A percentile compares a stretch with the other conserved stretches of the same genome.
Conservation (phyloP, 2,329 filamentous ascomycete species). For the Monosporascus sp. region DNA sequence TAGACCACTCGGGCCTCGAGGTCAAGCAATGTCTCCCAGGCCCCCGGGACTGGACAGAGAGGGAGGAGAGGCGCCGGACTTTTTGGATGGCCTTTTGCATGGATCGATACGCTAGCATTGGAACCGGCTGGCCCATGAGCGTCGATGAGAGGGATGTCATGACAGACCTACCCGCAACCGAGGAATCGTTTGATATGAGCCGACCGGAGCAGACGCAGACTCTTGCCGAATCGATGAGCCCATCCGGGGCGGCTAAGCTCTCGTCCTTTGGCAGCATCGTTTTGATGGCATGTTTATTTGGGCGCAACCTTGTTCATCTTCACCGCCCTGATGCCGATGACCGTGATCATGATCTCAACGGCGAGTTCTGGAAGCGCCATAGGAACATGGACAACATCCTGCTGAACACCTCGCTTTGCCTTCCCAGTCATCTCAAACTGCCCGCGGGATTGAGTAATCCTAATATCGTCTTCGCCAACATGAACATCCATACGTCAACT, state of each 20-base stretch:
- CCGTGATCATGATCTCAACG: conserved; percentile 80
- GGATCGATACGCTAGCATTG: conserved; percentile 90
- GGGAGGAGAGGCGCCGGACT: conserved; percentile 82
- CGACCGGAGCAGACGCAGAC: conserved; percentile 66
- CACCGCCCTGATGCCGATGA: conserved; percentile 81
- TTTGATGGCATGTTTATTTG: conserved; percentile 83
- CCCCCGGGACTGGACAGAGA: conserved; percentile 88
- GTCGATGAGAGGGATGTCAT: conserved; percentile 88
- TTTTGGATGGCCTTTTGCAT: conserved; percentile 94
- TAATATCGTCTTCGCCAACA: conserved; percentile 90
- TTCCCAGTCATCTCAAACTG: conserved; percentile 77
- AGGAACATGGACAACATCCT: conserved; percentile 84
- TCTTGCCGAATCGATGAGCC: conserved; percentile 63
- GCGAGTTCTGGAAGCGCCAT: conserved; percentile 94
- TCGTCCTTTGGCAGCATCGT: conserved; percentile 76
- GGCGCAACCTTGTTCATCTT: conserved; percentile 83
- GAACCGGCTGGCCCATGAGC: conserved; percentile 94
- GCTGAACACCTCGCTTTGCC: conserved; percentile 75
- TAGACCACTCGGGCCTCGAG: conserved; percentile 78
- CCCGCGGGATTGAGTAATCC: conserved; percentile 70
- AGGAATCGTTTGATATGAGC: conserved; percentile 80
- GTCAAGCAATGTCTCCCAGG: conserved; percentile 88
- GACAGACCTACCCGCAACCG: conserved; percentile 77
- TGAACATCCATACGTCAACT: conserved; percentile 93
- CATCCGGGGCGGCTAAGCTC: conserved; percentile 66